phyloP scores from a whole-genome alignment of 176 grass and related monocot genomes.

The Luzula sylvatica region DNA sequence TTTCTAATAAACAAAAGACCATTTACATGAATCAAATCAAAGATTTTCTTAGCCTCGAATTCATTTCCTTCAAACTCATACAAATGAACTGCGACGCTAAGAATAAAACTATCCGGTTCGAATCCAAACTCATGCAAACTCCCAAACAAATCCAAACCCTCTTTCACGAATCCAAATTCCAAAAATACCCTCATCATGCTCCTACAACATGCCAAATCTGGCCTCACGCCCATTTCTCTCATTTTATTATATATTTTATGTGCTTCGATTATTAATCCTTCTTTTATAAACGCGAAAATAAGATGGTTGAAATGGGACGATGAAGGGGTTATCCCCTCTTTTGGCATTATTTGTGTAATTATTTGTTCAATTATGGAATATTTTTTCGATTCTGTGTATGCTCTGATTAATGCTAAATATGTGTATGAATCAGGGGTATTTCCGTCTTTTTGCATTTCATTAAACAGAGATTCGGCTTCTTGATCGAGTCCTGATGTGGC shows the following conservation, averaged over 20 bases:
- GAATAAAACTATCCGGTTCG: constrained; percentile 68
- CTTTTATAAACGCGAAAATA: constrained; percentile 58
- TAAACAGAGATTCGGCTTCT: constrained; percentile 44
- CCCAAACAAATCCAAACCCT: constrained; percentile 62
- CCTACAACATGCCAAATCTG: constrained; percentile 57
- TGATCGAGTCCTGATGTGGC: constrained; percentile 43
- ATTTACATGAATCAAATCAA: constrained; percentile 35
- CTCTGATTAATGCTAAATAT: constrained; percentile 49
- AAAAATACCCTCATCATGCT: constrained; percentile 72
- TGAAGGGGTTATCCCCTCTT: constrained; percentile 29
- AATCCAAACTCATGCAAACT: constrained; percentile 11
- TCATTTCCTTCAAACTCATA: constrained; percentile 47
- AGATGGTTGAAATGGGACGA: constrained; percentile 67
- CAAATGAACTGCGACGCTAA: constrained; percentile 62
- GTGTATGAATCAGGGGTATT: constrained; percentile 49
- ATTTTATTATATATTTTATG: constrained; percentile 43
- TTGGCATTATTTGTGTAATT: constrained; percentile 39
- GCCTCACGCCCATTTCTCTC: constrained; percentile 29
- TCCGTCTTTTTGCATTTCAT: constrained; percentile 44
- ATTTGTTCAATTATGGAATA: constrained; percentile 46
- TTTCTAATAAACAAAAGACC: constrained; percentile 58
- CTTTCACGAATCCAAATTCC: constrained; percentile 34
- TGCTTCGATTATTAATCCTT: constrained; percentile 40
- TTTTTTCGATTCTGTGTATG: constrained; percentile 34
- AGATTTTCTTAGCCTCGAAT: constrained; percentile 33